Conservation (phyloP, 2,329 filamentous ascomycete genomes). For the Colletotrichum somersetense region DNA sequence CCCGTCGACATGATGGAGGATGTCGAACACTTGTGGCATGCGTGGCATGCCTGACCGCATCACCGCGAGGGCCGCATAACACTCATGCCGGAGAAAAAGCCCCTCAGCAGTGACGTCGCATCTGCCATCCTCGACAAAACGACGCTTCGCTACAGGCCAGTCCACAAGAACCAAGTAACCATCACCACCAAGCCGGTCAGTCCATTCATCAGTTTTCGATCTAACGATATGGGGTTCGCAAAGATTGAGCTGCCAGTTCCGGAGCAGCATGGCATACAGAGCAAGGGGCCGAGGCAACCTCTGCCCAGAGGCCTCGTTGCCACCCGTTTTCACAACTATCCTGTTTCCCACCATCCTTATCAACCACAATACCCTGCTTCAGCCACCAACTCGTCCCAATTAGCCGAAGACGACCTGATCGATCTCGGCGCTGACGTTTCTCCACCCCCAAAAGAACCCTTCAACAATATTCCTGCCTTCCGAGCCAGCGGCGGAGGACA, state of each 20-base stretch:
- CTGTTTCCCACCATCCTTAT: background rate
- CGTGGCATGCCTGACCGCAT: slow-evolving; percentile 1
- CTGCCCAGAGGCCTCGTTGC: slow-evolving; percentile 39
- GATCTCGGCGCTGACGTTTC: slow-evolving; percentile 28
- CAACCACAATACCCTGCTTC: background rate
- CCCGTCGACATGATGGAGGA: slow-evolving; percentile 40
- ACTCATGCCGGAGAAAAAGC: slow-evolving; percentile 14
- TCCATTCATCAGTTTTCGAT: slow-evolving; percentile 1
- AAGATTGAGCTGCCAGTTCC: slow-evolving; percentile 29
- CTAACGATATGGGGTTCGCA: slow-evolving; percentile 33
- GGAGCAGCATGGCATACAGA: slow-evolving; percentile 3
- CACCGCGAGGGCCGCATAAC: background rate
- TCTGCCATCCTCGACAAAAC: background rate
- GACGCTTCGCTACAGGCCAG: background rate
- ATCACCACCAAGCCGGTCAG: slow-evolving; percentile 2
- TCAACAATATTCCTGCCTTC: background rate
- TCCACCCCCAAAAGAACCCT: background rate
- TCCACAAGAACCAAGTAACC: slow-evolving; percentile 4
- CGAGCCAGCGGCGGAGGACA: background rate
- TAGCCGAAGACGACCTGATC: slow-evolving; percentile 26
- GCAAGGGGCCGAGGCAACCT: slow-evolving; percentile 34
- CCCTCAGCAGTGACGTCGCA: background rate
- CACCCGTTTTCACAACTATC: slow-evolving; percentile 24
- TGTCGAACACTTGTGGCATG: slow-evolving; percentile 9
- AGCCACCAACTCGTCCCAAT: background rate